Conservation (phyloP, 31 red algal species). For the Asparagopsis taxiformis region DNA sequence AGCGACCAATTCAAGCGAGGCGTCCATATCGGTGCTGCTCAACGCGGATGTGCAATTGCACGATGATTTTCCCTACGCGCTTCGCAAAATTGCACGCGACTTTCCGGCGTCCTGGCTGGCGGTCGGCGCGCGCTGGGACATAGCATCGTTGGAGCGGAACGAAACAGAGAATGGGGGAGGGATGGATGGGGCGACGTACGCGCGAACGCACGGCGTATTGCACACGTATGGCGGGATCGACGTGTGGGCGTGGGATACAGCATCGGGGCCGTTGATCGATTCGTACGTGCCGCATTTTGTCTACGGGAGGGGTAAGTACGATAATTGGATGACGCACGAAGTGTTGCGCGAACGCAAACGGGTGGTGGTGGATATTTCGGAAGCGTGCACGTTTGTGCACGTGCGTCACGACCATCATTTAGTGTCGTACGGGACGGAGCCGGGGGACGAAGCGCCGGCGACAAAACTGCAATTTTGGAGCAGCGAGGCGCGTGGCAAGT, state of each 20-base stretch:
- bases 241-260: conserved; percentile 85
- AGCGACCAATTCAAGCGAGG: conserved; percentile 31
- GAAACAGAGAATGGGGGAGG: too few relatives aligned
- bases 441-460: not conserved
- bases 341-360: conserved; percentile 49
- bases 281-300: conserved; percentile 75
- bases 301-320: conserved; percentile 92
- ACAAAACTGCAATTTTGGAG: conserved; percentile 76
- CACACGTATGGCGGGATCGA: conserved; percentile 97
- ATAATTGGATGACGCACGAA: conserved; percentile 98
- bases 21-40: conserved; percentile 64
- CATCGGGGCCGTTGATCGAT: conserved; percentile 40
- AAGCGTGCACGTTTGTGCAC: conserved; percentile 83
- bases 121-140: conserved; percentile 91
- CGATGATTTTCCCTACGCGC: conserved; percentile 70
- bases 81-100: conserved; percentile 40
- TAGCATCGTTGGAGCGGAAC: conserved; percentile 40
- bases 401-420: conserved; percentile 85
- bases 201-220: conserved; percentile 55
- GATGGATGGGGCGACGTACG: conserved; percentile 17
- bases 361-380: conserved; percentile 81
- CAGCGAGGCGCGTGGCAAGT: conserved; percentile 52
- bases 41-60: conserved; percentile 87
- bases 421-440: conserved; percentile 9
- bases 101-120: conserved; percentile 57